These are phyloP conservation scores for Penicillium sp. DNA, from an alignment of 2,329 filamentous ascomycete species.

Conservation along the genomic window DNA sequence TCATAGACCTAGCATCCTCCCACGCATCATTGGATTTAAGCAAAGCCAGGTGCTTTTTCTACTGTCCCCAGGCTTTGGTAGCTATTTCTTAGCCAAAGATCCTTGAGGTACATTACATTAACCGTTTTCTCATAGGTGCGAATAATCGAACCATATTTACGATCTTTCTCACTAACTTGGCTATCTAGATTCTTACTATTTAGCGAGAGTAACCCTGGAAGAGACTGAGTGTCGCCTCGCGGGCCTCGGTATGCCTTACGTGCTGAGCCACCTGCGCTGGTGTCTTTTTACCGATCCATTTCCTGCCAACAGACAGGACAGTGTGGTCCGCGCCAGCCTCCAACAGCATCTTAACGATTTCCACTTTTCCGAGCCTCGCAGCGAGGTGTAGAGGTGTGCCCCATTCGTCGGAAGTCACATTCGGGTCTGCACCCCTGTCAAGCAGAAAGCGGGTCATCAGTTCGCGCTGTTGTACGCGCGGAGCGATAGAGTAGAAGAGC, in stretches of 20 bases:
- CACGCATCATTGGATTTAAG: too few species aligned
- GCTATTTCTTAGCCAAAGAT: too few species aligned
- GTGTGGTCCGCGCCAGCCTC: slow-evolving; percentile 4
- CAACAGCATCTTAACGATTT: slow-evolving; percentile 1
- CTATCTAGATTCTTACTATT: slow-evolving; percentile 5
- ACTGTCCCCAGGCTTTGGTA: too few species aligned
- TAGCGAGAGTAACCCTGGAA: neutral
- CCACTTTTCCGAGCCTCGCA: neutral
- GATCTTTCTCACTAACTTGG: slow-evolving; percentile 4
- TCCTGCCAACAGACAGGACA: slow-evolving; percentile 4
- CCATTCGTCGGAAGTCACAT: slow-evolving; percentile 3
- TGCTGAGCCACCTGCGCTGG: slow-evolving; percentile 4
- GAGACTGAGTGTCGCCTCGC: slow-evolving; percentile 5
- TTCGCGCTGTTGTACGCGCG: slow-evolving; percentile 10
- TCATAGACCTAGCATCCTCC: too few species aligned
- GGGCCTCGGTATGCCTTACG: neutral
- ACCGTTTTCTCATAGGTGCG: too few species aligned
- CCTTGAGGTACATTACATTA: too few species aligned
- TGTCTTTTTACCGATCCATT: slow-evolving; percentile 5
- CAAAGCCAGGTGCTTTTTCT: too few species aligned
- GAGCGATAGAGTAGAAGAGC: slow-evolving; percentile 8
- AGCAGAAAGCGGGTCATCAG: slow-evolving; percentile 15
- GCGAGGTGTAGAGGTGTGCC: slow-evolving; percentile 3
- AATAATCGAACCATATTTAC: too few species aligned
- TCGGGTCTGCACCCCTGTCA: slow-evolving; percentile 9